Evolutionary conservation across 2,329 filamentous ascomycete species (phyloP).

Genomic region (Cercospora beticola): DNA sequence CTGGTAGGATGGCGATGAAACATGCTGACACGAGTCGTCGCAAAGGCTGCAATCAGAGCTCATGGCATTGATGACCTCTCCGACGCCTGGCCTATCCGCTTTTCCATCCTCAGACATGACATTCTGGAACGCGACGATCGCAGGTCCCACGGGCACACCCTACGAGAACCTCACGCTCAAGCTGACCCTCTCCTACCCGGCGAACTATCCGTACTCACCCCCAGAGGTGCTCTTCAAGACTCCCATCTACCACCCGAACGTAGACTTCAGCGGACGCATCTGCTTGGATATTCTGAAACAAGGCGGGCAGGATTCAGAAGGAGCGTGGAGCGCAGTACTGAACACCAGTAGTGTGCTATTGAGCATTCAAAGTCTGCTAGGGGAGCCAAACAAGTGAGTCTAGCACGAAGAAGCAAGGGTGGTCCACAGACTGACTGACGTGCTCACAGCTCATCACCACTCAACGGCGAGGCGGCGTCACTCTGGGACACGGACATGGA

Average conservation of each 20-base stretch:
- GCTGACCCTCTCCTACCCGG: slow-evolving; percentile 84
- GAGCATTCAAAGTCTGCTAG: slow-evolving; percentile 90
- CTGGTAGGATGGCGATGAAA: neutral
- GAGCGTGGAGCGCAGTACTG: slow-evolving; percentile 98
- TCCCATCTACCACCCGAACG: slow-evolving; percentile 97
- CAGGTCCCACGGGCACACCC: slow-evolving; percentile 85
- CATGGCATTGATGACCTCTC: slow-evolving; percentile 97
- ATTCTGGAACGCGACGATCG: slow-evolving; percentile 90
- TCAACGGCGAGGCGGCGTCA: slow-evolving; percentile 95
- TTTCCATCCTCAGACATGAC: slow-evolving; percentile 92
- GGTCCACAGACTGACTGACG: neutral
- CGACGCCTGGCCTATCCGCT: slow-evolving; percentile 88
- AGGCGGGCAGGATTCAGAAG: slow-evolving; percentile 44
- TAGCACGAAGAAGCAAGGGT: neutral
- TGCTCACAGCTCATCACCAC: slow-evolving; percentile 71
- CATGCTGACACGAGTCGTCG: neutral
- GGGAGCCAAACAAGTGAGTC: slow-evolving; percentile 95
- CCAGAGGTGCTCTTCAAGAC: slow-evolving; percentile 96
- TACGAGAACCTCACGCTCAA: slow-evolving; percentile 88
- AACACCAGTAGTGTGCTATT: slow-evolving; percentile 92
- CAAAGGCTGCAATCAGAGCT: slow-evolving; percentile 88
- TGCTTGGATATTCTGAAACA: slow-evolving; percentile 92
- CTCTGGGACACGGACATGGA: slow-evolving; percentile 87
- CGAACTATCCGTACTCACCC: slow-evolving; percentile 88
- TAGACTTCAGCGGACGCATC: slow-evolving; percentile 95